Evolutionary conservation across 108 stramenopile genomes (phyloP), one percentile per base, ranked within the genome.

Genomic region (Phaeodactylum tricornutum): DNA sequence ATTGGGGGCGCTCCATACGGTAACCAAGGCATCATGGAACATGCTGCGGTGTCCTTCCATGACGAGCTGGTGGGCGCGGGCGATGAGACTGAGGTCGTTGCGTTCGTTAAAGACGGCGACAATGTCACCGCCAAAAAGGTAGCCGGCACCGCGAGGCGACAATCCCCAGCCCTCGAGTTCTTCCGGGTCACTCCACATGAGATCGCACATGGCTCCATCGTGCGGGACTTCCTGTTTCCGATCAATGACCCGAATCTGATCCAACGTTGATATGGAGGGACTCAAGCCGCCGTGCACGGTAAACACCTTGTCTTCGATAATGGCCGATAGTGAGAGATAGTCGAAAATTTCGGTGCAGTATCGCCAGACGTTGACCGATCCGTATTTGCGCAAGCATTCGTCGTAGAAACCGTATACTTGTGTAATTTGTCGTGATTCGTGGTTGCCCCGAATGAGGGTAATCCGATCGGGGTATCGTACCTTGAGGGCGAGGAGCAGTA

Each of bases 341-440:
- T 98, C 97, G 71, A 98, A 98, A 43, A 96, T 94, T 43, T 97
- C 93, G 24, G 95, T 96, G 72, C 97, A 98, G 51, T 98, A 95
- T 31, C 95, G 67, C 98, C 98, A 98, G 5, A 98, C 98, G 69
- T 96, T 95, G 42, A 96, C 98, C 34, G 69, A 75, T 9, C 96
- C 96, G 55, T 98, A 98, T 65, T 98, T 98, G 40, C 94, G 70
- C 17, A 98, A 58, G 65, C 97, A 98, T 59, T 98, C 98, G 58
- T 98, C 98, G 69, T 98, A 98, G 57, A 98, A 98, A 15, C 98
- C 98, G 58, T 98, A 98, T 0, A 98, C 98, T 65, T 98, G 95
- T 2, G 94, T 96, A 40, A 96, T 99, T 56, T 99, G 98, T 12
- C 95, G 73, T 40, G 72, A 71, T 62, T 99, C 96, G 47, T 97